Evolutionary conservation across 2,329 filamentous ascomycete species (phyloP).

Genomic region (Fusarium caatingaense): DNA sequence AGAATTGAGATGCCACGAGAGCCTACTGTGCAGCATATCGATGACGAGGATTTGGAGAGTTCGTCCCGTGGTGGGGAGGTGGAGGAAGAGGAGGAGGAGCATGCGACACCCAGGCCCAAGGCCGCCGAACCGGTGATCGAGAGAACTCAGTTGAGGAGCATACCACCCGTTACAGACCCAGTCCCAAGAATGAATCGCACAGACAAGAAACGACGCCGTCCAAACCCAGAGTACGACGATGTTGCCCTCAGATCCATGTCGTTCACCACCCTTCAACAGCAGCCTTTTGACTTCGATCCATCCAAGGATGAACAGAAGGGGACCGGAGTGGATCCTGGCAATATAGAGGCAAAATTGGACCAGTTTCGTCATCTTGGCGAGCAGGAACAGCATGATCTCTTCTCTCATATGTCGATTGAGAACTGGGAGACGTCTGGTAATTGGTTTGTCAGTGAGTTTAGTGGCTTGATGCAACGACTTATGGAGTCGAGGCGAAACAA

Average conservation of each 20-base stretch:
- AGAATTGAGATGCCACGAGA: conserved; percentile 33
- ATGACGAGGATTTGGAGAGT: conserved; percentile 40
- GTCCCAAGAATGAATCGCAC: conserved; percentile 20
- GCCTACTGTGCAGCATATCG: conserved; percentile 36
- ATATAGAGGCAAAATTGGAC: conserved; percentile 61
- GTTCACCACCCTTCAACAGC: conserved; percentile 61
- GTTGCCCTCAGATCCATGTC: conserved; percentile 65
- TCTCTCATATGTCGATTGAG: conserved; percentile 63
- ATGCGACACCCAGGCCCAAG: conserved; percentile 42
- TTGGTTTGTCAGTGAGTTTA: conserved; percentile 69
- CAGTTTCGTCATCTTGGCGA: conserved; percentile 61
- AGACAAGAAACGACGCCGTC: conserved; percentile 56
- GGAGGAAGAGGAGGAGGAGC: conserved; percentile 40
- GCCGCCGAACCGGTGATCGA: conserved; percentile 31
- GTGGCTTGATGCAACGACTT: conserved; percentile 60
- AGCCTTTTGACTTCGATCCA: conserved; percentile 69
- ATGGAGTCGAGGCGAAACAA: conserved; percentile 62
- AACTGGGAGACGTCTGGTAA: conserved; percentile 71
- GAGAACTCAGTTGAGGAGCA: conserved; percentile 40
- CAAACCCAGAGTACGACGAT: conserved; percentile 68
- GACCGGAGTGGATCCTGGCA: conserved; percentile 53
- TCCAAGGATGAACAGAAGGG: conserved; percentile 55
- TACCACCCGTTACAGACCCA: conserved; percentile 31
- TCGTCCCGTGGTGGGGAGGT: conserved; percentile 42
- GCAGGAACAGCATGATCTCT: conserved; percentile 62